Conservation (phyloP, 2,329 filamentous ascomycete genomes). For the Pezicula radicicola region DNA sequence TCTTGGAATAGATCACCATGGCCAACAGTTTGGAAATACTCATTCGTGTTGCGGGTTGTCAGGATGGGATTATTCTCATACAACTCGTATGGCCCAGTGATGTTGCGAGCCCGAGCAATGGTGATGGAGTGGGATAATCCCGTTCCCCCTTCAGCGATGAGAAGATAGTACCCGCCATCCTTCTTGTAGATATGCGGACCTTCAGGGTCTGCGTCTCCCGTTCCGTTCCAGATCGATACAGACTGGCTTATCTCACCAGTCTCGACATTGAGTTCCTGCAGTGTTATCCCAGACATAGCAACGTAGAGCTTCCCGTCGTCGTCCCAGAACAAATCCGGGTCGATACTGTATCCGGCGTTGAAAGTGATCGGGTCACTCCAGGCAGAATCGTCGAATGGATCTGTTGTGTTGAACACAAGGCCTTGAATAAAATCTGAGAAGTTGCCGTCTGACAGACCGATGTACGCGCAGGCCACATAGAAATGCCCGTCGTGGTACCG, state of each 20-base stretch:
- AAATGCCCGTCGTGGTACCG: slow-evolving; percentile 36
- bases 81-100: slow-evolving; percentile 41
- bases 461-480: slow-evolving; percentile 29
- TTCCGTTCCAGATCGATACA: slow-evolving; percentile 45
- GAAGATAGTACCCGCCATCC: slow-evolving; percentile 47
- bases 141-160: slow-evolving; percentile 52
- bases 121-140: slow-evolving; percentile 43
- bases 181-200: slow-evolving; percentile 51
- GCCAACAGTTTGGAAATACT: slow-evolving; percentile 37
- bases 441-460: slow-evolving; percentile 27
- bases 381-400: slow-evolving; percentile 37
- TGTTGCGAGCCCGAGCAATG: slow-evolving; percentile 37
- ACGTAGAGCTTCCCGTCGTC: slow-evolving; percentile 50
- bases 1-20: slow-evolving; percentile 55
- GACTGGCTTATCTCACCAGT: slow-evolving; percentile 36
- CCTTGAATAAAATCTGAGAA: slow-evolving; percentile 16
- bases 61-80: slow-evolving; percentile 41
- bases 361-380: slow-evolving; percentile 48
- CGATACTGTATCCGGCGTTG: slow-evolving; percentile 49
- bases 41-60: slow-evolving; percentile 36
- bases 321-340: slow-evolving; percentile 45
- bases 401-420: slow-evolving; percentile 38
- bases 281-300: slow-evolving; percentile 34
- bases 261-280: slow-evolving; percentile 35
- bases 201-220: slow-evolving; percentile 40